phyloP scores from a whole-genome alignment of 768 basidiomycete genomes.

The Obba rivulosa region DNA sequence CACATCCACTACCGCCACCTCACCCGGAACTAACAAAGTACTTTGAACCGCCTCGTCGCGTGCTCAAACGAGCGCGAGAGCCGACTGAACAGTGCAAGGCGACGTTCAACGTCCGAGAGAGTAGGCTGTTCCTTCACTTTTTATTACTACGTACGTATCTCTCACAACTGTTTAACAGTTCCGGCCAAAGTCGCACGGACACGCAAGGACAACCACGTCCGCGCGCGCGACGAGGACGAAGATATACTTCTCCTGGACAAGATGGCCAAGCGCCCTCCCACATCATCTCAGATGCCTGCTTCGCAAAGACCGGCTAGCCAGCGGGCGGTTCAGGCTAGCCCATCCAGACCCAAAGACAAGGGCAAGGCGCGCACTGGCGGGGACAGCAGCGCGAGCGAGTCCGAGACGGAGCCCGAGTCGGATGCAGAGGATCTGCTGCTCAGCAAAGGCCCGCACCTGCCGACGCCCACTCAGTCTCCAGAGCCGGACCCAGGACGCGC shows the following conservation, averaged over 20 bases:
- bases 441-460: conserved; percentile 26
- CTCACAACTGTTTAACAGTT: conserved; percentile 32
- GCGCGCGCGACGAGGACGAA: conserved; percentile 54
- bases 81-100: conserved; percentile 58
- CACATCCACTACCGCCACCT: conserved; percentile 75
- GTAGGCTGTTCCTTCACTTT: conserved; percentile 29
- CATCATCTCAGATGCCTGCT: conserved; percentile 12
- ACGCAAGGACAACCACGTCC: conserved; percentile 59
- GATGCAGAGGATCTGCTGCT: conserved; percentile 31
- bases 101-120: conserved; percentile 74
- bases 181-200: conserved; percentile 54
- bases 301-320: conserved; percentile 13
- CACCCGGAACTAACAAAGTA: conserved; percentile 84
- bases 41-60: conserved; percentile 68
- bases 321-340: not conserved
- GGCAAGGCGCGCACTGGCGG: too few relatives aligned
- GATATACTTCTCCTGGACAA: conserved; percentile 60
- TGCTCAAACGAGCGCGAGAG: conserved; percentile 53
- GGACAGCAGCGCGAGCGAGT: conserved; percentile 39
- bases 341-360: conserved; percentile 13
- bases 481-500: conserved; percentile 47
- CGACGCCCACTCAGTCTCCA: conserved; percentile 40
- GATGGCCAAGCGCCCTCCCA: conserved; percentile 9
- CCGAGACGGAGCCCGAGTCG: conserved; percentile 44
- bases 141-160: too few relatives aligned